Evolutionary conservation across 331 rosid species (phyloP).

Genomic region (Stylosanthes scabra): DNA sequence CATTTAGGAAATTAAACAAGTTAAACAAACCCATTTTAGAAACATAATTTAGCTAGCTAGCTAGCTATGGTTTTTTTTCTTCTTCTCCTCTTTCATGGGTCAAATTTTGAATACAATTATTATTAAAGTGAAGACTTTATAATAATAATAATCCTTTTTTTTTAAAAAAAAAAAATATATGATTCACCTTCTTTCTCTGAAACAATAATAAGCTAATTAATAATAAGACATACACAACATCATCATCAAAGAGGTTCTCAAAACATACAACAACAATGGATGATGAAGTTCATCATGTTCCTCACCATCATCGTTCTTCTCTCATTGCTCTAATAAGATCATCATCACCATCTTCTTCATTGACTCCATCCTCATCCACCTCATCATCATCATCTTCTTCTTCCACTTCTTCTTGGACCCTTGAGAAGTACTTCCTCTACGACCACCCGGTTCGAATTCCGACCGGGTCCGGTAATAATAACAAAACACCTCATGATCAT

Average conservation of each 20-base stretch:
- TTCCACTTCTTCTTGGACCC: conserved; percentile 38
- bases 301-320: conserved; percentile 39
- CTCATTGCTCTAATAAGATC: conserved; percentile 46
- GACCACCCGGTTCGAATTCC: conserved; percentile 42
- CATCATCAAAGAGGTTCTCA: conserved; percentile 10
- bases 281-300: conserved; percentile 34
- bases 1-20: conserved; percentile 19
- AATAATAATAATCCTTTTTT: neutral
- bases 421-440: conserved; percentile 22
- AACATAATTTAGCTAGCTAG: conserved; percentile 26
- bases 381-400: conserved; percentile 45
- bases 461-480: conserved; percentile 38
- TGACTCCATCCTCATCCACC: conserved; percentile 40
- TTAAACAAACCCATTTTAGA: conserved; percentile 34
- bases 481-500: too few species aligned
- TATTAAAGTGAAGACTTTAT: neutral
- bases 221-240: conserved; percentile 25
- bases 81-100: conserved; percentile 29
- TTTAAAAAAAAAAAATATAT: neutral
- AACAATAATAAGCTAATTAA: neutral
- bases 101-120: conserved; percentile 35
- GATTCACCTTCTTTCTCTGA: conserved; percentile 45
- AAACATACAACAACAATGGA: conserved; percentile 56
- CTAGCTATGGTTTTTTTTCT: neutral
- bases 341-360: conserved; percentile 45